phyloP scores from a whole-genome alignment of 768 basidiomycete species.

The Kwoniella bestiolae region DNA sequence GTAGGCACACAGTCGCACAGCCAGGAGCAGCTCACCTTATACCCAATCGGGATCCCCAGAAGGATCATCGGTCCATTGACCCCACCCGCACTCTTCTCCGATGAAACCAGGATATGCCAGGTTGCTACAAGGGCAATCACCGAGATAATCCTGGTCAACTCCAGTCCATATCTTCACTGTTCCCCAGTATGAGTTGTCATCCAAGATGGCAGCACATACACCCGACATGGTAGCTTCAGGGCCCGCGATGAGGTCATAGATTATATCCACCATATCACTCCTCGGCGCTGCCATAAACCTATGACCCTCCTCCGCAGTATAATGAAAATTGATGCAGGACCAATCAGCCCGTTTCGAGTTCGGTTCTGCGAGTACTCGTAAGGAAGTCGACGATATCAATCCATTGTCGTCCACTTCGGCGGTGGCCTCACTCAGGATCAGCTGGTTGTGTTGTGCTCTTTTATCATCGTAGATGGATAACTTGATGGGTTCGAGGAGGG shows the following conservation, averaged over 20 bases:
- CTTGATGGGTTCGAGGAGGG: too few species aligned
- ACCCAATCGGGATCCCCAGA: too few species aligned
- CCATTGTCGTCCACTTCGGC: background rate
- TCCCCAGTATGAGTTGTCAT: background rate
- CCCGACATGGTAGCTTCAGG: background rate
- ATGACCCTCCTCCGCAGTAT: background rate
- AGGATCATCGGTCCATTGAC: too few species aligned
- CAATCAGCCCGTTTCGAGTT: background rate
- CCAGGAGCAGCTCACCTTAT: too few species aligned
- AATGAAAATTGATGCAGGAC: slow-evolving; percentile 1
- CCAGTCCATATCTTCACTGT: background rate
- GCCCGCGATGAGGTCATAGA: background rate
- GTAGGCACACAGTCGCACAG: too few species aligned
- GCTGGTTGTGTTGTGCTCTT: too few species aligned
- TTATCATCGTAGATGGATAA: too few species aligned
- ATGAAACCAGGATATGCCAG: too few species aligned
- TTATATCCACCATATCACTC: background rate
- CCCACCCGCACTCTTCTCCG: too few species aligned
- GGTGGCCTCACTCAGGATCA: background rate
- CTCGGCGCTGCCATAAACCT: background rate
- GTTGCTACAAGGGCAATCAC: background rate
- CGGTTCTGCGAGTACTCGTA: background rate
- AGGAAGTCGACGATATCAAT: background rate
- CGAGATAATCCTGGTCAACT: background rate
- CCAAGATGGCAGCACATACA: background rate